A percentile compares a stretch with the other conserved stretches of the same genome.
Evolutionary conservation across 768 basidiomycete species (phyloP).

Genomic region (Russula dissimulans): DNA sequence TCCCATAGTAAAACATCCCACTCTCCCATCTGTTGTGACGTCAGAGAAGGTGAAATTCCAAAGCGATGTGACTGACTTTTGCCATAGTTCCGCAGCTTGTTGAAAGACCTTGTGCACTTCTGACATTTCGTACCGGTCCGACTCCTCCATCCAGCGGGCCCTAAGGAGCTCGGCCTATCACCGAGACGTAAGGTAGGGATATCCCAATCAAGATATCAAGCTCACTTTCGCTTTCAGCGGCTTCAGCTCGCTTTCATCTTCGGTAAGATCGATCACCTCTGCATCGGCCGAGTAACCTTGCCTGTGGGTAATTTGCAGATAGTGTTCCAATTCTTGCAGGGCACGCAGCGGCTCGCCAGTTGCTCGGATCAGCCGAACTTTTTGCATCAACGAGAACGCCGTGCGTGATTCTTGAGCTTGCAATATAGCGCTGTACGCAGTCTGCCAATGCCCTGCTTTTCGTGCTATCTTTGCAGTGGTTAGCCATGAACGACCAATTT

Average conservation of each 20-base stretch:
- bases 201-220: neutral
- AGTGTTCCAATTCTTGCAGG: slow-evolving; percentile 75
- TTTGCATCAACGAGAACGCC: slow-evolving; percentile 79
- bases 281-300: slow-evolving; percentile 21
- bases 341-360: slow-evolving; percentile 78
- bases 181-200: neutral
- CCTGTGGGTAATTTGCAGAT: slow-evolving; percentile 36
- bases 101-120: slow-evolving; percentile 52
- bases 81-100: slow-evolving; percentile 39
- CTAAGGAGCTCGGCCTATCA: slow-evolving; percentile 65
- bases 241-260: slow-evolving; percentile 41
- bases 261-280: slow-evolving; percentile 49
- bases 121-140: slow-evolving; percentile 65
- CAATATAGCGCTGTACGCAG: slow-evolving; percentile 90
- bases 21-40: slow-evolving; percentile 60
- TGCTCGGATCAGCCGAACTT: slow-evolving; percentile 74
- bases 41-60: neutral
- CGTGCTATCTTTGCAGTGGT: slow-evolving; percentile 91
- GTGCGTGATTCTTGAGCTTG: slow-evolving; percentile 73
- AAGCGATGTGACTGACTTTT: slow-evolving; percentile 34
- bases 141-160: slow-evolving; percentile 90
- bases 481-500: slow-evolving; percentile 80
- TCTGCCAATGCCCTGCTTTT: slow-evolving; percentile 92
- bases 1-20: slow-evolving; percentile 76
- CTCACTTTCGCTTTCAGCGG: slow-evolving; percentile 63